phyloP scores from a whole-genome alignment of 1,139 yeast species.

The Suhomyces panamericanus region DNA sequence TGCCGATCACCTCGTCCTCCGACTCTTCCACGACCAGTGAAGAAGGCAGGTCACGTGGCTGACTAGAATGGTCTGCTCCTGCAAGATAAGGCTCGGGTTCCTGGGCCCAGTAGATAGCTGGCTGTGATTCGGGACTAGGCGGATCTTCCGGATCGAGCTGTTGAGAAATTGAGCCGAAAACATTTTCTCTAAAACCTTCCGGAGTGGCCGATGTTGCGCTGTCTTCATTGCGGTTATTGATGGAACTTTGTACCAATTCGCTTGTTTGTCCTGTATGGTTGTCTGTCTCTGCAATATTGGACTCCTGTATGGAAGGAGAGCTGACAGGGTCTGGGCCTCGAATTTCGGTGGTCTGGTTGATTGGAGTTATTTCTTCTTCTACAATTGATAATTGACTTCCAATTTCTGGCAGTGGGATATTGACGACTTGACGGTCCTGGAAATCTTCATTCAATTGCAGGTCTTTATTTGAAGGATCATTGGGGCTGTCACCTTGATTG shows the following conservation, averaged over 20 bases:
- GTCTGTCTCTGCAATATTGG: neutral
- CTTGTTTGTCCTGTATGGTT: neutral
- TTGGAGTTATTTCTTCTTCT: too few relatives aligned
- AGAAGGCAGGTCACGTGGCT: neutral
- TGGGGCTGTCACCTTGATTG: too few relatives aligned
- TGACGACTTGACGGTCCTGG: too few relatives aligned
- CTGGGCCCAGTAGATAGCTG: conserved; percentile 1
- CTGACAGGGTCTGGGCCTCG: too few relatives aligned
- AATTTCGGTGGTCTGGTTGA: too few relatives aligned
- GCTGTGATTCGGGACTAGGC: conserved; percentile 2
- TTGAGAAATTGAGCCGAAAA: neutral
- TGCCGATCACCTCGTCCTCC: conserved; percentile 15
- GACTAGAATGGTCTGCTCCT: neutral
- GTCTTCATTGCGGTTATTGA: neutral
- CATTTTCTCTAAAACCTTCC: neutral
- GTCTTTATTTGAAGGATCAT: too few relatives aligned
- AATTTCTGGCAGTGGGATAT: too few relatives aligned
- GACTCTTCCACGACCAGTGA: conserved; percentile 17
- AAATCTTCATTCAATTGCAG: too few relatives aligned
- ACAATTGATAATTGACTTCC: too few relatives aligned
- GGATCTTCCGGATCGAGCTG: neutral
- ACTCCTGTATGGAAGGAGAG: neutral
- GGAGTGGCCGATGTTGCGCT: neutral
- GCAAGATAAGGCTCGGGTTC: neutral
- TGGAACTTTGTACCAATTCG: neutral